Conservation (phyloP, 2,329 filamentous ascomycete species). For the Microcera coccophila region DNA sequence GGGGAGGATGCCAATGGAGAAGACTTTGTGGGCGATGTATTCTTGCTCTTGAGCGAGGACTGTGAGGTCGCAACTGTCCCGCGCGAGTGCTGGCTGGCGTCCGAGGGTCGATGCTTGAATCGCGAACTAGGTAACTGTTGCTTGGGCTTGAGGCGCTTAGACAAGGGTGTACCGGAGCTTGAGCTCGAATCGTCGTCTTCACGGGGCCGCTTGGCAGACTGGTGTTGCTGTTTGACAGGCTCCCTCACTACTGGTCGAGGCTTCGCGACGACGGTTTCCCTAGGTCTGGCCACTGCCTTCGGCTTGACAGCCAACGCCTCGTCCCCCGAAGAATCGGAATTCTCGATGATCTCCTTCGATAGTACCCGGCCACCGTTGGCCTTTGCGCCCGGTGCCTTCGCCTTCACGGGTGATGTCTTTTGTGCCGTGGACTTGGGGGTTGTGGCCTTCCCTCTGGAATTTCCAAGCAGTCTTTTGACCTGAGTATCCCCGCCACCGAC, state of each 20-base stretch:
- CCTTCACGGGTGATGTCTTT: slow-evolving; percentile 42
- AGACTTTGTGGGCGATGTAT: slow-evolving; percentile 58
- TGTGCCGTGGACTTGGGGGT: slow-evolving; percentile 16
- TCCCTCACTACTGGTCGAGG: not conserved
- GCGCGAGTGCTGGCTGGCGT: slow-evolving; percentile 47
- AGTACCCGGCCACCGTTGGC: slow-evolving; percentile 44
- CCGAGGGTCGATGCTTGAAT: slow-evolving; percentile 46
- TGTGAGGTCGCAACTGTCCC: slow-evolving; percentile 28
- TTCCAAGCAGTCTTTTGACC: slow-evolving; percentile 49
- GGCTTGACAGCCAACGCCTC: slow-evolving; percentile 37
- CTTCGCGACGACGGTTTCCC: not conserved
- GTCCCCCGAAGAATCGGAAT: slow-evolving; percentile 54
- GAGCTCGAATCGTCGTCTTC: slow-evolving; percentile 55
- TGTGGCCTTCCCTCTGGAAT: slow-evolving; percentile 29
- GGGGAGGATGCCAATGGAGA: slow-evolving; percentile 63
- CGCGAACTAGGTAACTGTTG: slow-evolving; percentile 33
- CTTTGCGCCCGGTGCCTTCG: slow-evolving; percentile 30
- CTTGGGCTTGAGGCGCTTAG: slow-evolving; percentile 54
- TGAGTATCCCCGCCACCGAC: slow-evolving; percentile 50
- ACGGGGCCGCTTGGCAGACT: slow-evolving; percentile 47
- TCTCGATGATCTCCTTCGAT: slow-evolving; percentile 54
- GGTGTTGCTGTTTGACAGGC: slow-evolving; percentile 30
- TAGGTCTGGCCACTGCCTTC: slow-evolving; percentile 9
- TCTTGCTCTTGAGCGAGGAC: slow-evolving; percentile 47
- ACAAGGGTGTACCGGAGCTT: slow-evolving; percentile 55